Base-by-base conservation (phyloP, 2,329 filamentous ascomycete species). In the Aspergillus japonicus region DNA sequence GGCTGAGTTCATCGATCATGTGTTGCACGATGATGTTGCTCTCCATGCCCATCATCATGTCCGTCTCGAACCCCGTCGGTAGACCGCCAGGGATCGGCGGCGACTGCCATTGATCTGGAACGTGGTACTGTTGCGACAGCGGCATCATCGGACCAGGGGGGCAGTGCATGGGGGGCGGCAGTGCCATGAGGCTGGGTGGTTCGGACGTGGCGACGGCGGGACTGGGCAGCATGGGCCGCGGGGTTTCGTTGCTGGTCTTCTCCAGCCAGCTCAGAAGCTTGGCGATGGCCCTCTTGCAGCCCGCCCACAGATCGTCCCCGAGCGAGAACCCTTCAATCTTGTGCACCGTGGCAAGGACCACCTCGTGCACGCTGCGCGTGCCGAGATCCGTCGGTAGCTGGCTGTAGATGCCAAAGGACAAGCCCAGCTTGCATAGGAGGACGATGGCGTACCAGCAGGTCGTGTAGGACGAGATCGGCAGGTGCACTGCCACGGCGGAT, bases 401-500 rank as follows among this genome's bases (percentile, higher is more conserved):
- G 21, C 55, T 42, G 42, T 47, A 42, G 14, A 26, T 24, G 21
- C 56, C 51, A 19, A 58, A 58, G 16, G 62, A 47, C 23, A 64
- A n/a, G 7, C 57, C 58, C 10, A 54, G 29, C 33, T 64, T 60
- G 14, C 54, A 51, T 5, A 64, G 55, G 1, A 56, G n/a, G 14
- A 64, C 44, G 12, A 62, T 19, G 2, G 48, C 48, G 35, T 62
- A 64, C 62, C 62, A 64, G n/a, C 59, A 44, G 11, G 55, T 59
- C 11, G 42, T 47, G 7, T 60, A 62, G 2, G 54, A 29, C 1
- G 60, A 49, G n/a, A 56, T 12, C 11, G 62, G 54, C 12, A 62
- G 55, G n/a, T 62, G 52, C 5, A 48, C 31, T 3, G 33, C 50
- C 21, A 42, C 33, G 24, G 50, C 12, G 1, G 51, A 8, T 7